A percentile compares a stretch with the other conserved stretches of the same genome.
Evolutionary conservation across 2,329 filamentous ascomycete species (phyloP).

Genomic region (Colletotrichum lupini): DNA sequence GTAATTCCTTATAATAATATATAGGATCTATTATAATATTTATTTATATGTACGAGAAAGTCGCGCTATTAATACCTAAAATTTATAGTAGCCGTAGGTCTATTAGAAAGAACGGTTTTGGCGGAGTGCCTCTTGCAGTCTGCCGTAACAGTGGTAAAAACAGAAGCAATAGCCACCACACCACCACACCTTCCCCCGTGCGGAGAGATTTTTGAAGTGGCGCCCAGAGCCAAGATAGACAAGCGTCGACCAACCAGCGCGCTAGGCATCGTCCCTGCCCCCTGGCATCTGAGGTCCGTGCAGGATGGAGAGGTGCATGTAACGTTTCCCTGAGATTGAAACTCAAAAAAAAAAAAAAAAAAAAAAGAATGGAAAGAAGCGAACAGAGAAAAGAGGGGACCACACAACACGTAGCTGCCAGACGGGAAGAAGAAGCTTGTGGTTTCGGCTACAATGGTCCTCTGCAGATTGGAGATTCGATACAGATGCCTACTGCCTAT

Average conservation of each 20-base stretch:
- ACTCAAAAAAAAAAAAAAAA: neutral
- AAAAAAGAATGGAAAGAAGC: neutral
- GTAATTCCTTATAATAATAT: too few species aligned
- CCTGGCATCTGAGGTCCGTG: neutral
- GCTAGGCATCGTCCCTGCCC: neutral
- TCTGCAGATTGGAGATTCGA: neutral
- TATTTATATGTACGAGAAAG: too few species aligned
- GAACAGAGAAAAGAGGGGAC: neutral
- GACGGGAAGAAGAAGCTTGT: too few species aligned
- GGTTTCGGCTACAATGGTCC: neutral
- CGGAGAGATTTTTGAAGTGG: conserved; percentile 26
- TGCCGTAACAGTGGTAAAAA: neutral
- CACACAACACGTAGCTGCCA: neutral
- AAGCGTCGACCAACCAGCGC: neutral
- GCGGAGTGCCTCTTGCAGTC: too few species aligned
- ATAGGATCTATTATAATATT: too few species aligned
- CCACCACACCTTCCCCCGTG: neutral
- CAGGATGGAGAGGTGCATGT: conserved; percentile 27
- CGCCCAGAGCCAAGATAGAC: conserved; percentile 16
- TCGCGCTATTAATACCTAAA: too few species aligned
- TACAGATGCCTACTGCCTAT: too few species aligned
- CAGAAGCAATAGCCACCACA: neutral
- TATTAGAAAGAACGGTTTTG: too few species aligned
- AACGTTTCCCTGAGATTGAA: conserved; percentile 35
- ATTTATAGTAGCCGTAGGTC: too few species aligned